Base-by-base conservation (phyloP, 371 early-diverging fungal species). In the Mucor indicus region DNA sequence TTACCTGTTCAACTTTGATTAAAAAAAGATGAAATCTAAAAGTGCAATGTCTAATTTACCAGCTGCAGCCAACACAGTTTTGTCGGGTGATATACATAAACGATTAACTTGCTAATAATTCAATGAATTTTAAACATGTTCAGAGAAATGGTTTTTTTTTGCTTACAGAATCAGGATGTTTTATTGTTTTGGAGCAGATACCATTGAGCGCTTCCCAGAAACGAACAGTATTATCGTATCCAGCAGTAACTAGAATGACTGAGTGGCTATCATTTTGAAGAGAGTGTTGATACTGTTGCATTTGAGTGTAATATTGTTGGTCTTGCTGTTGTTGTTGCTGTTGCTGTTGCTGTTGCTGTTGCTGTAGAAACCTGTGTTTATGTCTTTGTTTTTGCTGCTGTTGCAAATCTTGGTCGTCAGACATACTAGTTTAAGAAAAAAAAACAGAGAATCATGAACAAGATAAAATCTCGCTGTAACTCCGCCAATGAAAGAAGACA, bases 181-280 rank as follows among this genome's bases (percentile, higher is more conserved):
- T 93, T 59, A 97, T 93, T 4, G 96, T 94, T 44, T 94, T 81
- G 23, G 90, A 84, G 60, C 96, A 96, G 31, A 92, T 90, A 36
- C 96, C 96, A 54, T 88, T 90, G 27, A 93, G 72, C 3, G 98
- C 96, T 68, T 97, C 97, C 98, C 98, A 97, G 65, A 97, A 93
- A 20, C 95, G 88, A 67, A 97, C 93, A 20, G 94, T 92, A 72
- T 95, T 93, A 67, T 97, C 98, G 61, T 95, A 97, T 0, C 94
- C 94, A 8, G 95, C 95, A 12, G 98, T 93, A 23, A 90, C 94
- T 4, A 96, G 79, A 43, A 95, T 87, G 33, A 95, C 97, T 1
- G 88, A 85, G 41, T 78, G 85, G n/a, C 81, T 77, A 32, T 83
- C 84, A 53, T 76, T 75, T 40, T 69, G 71, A 25, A 71, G 39